Base-by-base conservation (phyloP, 352 stramenopile species). In the Phytophthora pluvialis region DNA sequence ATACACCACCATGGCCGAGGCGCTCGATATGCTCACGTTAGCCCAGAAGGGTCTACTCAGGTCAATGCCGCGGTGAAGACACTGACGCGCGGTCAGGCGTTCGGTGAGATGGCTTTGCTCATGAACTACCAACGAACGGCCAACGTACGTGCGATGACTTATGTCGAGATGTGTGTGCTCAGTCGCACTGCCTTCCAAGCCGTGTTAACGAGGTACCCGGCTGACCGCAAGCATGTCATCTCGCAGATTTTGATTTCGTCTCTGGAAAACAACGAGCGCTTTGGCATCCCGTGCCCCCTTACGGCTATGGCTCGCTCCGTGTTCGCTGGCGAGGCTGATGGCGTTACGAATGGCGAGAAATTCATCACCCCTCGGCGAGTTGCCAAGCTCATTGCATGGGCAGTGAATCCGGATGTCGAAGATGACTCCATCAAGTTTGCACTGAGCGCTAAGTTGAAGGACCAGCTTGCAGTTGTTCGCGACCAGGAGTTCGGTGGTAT, bases 61-160 rank as follows among this genome's bases (percentile, higher is more conserved):
- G 1, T 26, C 25, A 67, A 58, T 45, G 53, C 39, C 3, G 43
- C 39, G 1, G 38, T 58, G 4, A 70, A 70, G 26, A 64, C 52
- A 4, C 26, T 76, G 10, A 66, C 58, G 5, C 60, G 60, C 3
- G 77, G 77, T 3, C 63, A 83, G 16, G 75, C 73, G 12, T 83
- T 88, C 38, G 80, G 77, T 12, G 77, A 85, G 44, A 80, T 86
- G 44, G 70, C 67, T 5, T 65, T 89, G 42, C 40, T 89, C 3
- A 77, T 85, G 49, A 75, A 86, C 46, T 82, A 78, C 45, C 44
- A 73, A 16, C 71, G 72, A 25, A 83, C 72, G 10, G 68, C 66
- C 32, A 83, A 79, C 28, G 73, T 79, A 0, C 70, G 75, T 1
- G 75, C 75, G 0, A 65, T 77, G 33, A 79, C 75, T 26, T 80